These are phyloP conservation scores for Apiospora saccharicola DNA, from an alignment of 2,329 filamentous ascomycete genomes.

Conservation along the genomic window DNA sequence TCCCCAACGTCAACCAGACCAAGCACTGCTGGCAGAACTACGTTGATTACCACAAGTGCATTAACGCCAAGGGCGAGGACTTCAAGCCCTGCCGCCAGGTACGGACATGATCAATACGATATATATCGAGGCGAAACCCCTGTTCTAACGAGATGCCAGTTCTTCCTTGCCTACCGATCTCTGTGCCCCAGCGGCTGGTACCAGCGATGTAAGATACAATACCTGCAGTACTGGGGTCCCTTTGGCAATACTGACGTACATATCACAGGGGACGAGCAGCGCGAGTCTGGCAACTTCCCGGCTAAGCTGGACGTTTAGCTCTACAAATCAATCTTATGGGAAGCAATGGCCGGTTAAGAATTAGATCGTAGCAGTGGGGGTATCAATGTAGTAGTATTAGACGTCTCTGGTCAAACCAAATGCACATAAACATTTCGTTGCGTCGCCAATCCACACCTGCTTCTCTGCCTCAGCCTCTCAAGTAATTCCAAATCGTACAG, in stretches of 20 bases:
- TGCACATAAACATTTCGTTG: conserved; percentile 23
- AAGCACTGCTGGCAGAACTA: conserved; percentile 99
- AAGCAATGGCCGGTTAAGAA: conserved; percentile 15
- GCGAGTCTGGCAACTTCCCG: conserved; percentile 72
- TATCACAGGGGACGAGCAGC: conserved; percentile 43
- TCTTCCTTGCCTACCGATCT: conserved; percentile 95
- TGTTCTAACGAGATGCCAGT: conserved; percentile 60
- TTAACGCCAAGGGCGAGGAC: conserved; percentile 97
- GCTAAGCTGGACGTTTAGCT: conserved; percentile 67
- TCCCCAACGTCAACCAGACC: conserved; percentile 97
- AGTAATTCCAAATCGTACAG: neutral
- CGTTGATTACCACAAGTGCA: conserved; percentile 99
- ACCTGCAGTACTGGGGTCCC: neutral
- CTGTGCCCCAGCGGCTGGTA: conserved; percentile 97
- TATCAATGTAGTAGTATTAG: conserved; percentile 26
- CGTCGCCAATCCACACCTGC: neutral
- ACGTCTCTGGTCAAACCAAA: conserved; percentile 23
- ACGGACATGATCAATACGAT: conserved; percentile 41
- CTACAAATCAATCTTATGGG: neutral
- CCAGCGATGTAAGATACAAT: conserved; percentile 57
- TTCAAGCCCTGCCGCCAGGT: conserved; percentile 98
- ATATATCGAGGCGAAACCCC: neutral
- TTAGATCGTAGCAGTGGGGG: conserved; percentile 21
- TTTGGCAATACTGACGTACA: conserved; percentile 35
- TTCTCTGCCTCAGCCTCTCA: neutral